Evolutionary conservation across 129 eudicot genomes (phyloP).

Genomic region (Flaveria bidentis): DNA sequence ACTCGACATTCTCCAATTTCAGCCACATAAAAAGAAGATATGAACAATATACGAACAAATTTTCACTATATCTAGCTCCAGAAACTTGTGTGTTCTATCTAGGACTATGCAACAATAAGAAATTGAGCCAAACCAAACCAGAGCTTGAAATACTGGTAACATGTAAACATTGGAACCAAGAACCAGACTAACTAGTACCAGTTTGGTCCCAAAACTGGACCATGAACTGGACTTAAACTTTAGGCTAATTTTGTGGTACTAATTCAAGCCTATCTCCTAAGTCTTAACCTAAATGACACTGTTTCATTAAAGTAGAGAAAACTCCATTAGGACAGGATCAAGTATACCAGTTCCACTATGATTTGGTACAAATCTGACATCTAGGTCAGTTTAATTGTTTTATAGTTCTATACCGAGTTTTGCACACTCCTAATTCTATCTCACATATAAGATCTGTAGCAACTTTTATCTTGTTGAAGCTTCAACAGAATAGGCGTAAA

Average conservation of each 20-base stretch:
- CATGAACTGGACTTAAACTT: not conserved
- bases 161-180: not conserved
- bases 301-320: not conserved
- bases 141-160: not conserved
- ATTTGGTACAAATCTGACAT: not conserved
- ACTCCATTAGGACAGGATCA: not conserved
- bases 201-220: not conserved
- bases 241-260: not conserved
- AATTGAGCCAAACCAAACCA: not conserved
- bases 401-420: not conserved
- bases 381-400: not conserved
- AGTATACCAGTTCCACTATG: not conserved
- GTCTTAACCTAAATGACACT: not conserved
- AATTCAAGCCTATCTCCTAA: not conserved
- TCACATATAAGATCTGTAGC: not conserved
- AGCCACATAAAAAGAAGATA: constrained; percentile 3
- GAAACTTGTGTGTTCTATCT: constrained; percentile 6
- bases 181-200: not conserved
- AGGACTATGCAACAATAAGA: not conserved
- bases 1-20: constrained; percentile 3
- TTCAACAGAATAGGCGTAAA: not conserved
- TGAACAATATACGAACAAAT: not conserved
- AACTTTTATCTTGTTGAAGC: not conserved
- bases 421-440: constrained; percentile 11
- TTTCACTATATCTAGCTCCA: constrained; percentile 3